Evolutionary conservation across 164 flowering plant genomes (phyloP), one percentile per base, ranked within the genome.

Genomic region (Stephania cephalantha): DNA sequence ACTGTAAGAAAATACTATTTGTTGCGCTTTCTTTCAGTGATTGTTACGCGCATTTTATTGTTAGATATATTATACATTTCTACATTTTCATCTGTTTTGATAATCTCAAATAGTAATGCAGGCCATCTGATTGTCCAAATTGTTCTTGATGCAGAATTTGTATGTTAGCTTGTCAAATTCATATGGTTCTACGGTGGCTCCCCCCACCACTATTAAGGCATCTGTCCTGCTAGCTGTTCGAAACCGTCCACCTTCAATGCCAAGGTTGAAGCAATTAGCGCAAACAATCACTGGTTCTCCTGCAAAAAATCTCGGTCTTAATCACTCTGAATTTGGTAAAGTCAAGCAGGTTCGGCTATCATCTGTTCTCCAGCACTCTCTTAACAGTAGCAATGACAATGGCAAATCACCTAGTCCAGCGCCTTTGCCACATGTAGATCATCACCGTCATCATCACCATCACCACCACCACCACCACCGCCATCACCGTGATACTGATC

Each of bases 261-360:
- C 83, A 77, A 89, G 98, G 84, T 73, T 87, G 71, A 94, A 91
- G 84, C 95, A 94, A 81, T 81, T 94, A 79, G 97, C 96, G 77
- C 90, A 89, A 78, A 87, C 92, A 35, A 91, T 94, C 73, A 84
- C 82, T 1, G 87, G 86, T 71, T 87, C 97, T 66, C 88, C 85
- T 77, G 80, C 90, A 44, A 83, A 74, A 82, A 93, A 93, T 78
- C 98, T 93, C 55, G 98, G 98, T 71, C 90, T 93, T 64, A 88
- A 89, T 78, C 82, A 91, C 72, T 86, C 90, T 18, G 90, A 84
- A 7, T 93, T 93, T 82, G 98, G 98, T 58, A 88, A 75, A 81
- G 98, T 93, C 45, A 93, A 91, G 80, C 90, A 89, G 83, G 91
- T 93, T 63, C 85, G 83, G 55, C 95, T 93, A 50, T 93, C 98